Conservation (phyloP, 768 basidiomycete genomes). For the Psilocybe cubensis region DNA sequence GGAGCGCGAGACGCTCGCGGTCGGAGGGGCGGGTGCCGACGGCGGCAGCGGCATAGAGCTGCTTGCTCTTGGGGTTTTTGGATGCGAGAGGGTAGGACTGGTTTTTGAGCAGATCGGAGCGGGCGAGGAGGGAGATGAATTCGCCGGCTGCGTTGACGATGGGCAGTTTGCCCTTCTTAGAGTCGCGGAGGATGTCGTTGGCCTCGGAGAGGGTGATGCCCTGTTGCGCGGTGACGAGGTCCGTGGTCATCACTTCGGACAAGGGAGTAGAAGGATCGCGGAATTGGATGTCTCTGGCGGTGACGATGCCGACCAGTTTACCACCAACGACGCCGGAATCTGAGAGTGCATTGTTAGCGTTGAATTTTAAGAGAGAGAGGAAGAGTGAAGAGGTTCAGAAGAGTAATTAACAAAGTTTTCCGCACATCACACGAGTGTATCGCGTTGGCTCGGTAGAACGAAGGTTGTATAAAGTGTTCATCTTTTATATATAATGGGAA, state of each 20-base stretch:
- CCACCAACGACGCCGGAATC: slow-evolving; percentile 88
- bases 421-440: slow-evolving; percentile 14
- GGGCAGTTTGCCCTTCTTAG: slow-evolving; percentile 97
- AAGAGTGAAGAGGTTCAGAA: slow-evolving; percentile 15
- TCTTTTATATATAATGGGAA: slow-evolving; percentile 32
- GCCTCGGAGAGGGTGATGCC: slow-evolving; percentile 93
- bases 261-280: slow-evolving; percentile 68
- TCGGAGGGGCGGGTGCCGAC: slow-evolving; percentile 93
- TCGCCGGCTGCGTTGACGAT: slow-evolving; percentile 56
- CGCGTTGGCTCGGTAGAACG: slow-evolving; percentile 18
- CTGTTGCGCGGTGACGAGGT: slow-evolving; percentile 82
- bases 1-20: slow-evolving; percentile 78
- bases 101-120: slow-evolving; percentile 97
- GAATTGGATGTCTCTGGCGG: slow-evolving; percentile 96
- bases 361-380: slow-evolving; percentile 12
- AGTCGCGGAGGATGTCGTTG: slow-evolving; percentile 92
- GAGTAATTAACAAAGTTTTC: slow-evolving; percentile 3
- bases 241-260: slow-evolving; percentile 85
- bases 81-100: slow-evolving; percentile 95
- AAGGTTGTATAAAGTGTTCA: slow-evolving; percentile 67
- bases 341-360: slow-evolving; percentile 34
- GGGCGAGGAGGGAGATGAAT: slow-evolving; percentile 82
- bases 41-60: slow-evolving; percentile 95
- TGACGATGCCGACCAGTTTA: slow-evolving; percentile 95
- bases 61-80: slow-evolving; percentile 89